Evolutionary conservation across 441 rosid genomes (phyloP), one percentile per base, ranked within the genome.

Genomic region (Populus hybrid): DNA sequence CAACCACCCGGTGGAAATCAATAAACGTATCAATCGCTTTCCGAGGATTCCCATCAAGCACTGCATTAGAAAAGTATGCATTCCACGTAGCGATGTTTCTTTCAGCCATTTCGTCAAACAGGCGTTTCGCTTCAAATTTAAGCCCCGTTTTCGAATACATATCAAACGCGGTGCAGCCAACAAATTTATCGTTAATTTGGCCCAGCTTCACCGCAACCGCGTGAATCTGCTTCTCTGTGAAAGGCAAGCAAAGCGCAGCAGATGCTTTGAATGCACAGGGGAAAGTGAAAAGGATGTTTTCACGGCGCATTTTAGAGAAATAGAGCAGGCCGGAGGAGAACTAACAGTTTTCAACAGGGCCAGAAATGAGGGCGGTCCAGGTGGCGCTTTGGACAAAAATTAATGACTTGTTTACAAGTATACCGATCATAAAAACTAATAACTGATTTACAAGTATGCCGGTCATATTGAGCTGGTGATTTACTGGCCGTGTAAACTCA

Each of bases 81-180:
- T 94, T 94, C 99, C 99, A 94, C 28, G 89, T 87, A 0, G 84
- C 91, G 12, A 78, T 75, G 53, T 88, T 93, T 76, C 84, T 88
- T 36, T 77, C 85, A 74, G 97, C 94, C 90, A 94, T 87, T 92
- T 93, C 97, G 59, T 88, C 95, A 77, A 94, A 94, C 89, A 94
- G 9, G 66, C 87, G 89, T 72, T 78, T 75, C 2, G 99, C 97
- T 53, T 92, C 90, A 9, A 63, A 76, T 73, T 35, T 80, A 4
- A 87, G 84, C 77, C 87, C 89, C 6, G 86, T 82, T 76, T 92
- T 93, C 11, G 75, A 84, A 42, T 92, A 94, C 97, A 94, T 89
- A 82, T 93, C 94, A 18, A 94, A 92, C 64, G 92, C 92, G 68
- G 92, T 88, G 80, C 94, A 90, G n/a, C 93, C 93, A 38, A 92